Evolutionary conservation across 768 basidiomycete species (phyloP).

Genomic region (Gymnopilus dilepis): DNA sequence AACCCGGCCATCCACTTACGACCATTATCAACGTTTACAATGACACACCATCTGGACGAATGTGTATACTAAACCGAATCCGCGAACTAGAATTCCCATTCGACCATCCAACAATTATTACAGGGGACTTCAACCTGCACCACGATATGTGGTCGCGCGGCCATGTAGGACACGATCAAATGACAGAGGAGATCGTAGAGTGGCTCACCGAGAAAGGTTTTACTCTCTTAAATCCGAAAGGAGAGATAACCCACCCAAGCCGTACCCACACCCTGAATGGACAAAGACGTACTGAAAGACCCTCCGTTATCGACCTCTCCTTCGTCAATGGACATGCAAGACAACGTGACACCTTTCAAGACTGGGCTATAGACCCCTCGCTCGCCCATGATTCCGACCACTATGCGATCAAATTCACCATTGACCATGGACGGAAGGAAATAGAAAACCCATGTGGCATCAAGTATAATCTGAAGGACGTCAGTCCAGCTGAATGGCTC

Average conservation of each 20-base stretch:
- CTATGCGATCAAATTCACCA: conserved; percentile 22
- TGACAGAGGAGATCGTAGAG: conserved; percentile 20
- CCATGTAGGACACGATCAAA: neutral
- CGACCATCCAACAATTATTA: conserved; percentile 24
- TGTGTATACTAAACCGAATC: conserved; percentile 13
- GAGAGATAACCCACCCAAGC: conserved; percentile 18
- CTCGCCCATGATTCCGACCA: conserved; percentile 28
- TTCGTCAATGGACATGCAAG: conserved; percentile 22
- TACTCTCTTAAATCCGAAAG: conserved; percentile 24
- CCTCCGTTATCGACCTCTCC: conserved; percentile 27
- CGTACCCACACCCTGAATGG: conserved; percentile 19
- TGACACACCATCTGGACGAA: conserved; percentile 11
- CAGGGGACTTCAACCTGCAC: conserved; percentile 33
- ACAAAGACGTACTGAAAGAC: neutral
- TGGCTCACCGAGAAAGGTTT: conserved; percentile 22
- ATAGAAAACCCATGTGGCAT: conserved; percentile 23
- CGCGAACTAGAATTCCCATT: neutral
- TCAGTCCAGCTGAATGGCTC: conserved; percentile 23
- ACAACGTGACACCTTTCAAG: conserved; percentile 13
- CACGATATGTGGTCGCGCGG: conserved; percentile 25
- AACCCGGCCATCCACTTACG: conserved; percentile 18
- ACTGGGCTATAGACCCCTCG: conserved; percentile 25
- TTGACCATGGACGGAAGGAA: conserved; percentile 20
- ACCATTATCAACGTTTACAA: conserved; percentile 34
- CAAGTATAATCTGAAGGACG: conserved; percentile 25